Conservation (phyloP, 768 basidiomycete species). For the Pleurotus sapidus region DNA sequence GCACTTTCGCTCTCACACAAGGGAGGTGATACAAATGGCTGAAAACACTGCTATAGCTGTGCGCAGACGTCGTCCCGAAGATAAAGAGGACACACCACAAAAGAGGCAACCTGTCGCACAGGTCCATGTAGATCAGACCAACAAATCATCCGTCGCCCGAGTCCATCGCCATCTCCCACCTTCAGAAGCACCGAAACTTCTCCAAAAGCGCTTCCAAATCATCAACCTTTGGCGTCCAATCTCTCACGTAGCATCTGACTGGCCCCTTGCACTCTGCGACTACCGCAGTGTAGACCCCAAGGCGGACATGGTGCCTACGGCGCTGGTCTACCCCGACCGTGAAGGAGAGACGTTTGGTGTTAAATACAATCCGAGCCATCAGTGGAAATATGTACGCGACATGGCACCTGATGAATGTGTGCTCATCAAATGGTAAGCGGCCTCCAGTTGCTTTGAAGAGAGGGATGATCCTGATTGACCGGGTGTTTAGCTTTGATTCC, state of each 20-base stretch:
- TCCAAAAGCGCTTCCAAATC: slow-evolving; percentile 51
- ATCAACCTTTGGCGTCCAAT: slow-evolving; percentile 65
- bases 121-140: slow-evolving; percentile 54
- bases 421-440: slow-evolving; percentile 50
- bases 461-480: background rate
- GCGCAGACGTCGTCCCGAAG: slow-evolving; percentile 40
- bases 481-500: slow-evolving; percentile 34
- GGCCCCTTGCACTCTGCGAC: slow-evolving; percentile 52
- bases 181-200: slow-evolving; percentile 37
- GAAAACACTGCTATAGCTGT: slow-evolving; percentile 27
- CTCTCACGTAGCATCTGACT: slow-evolving; percentile 40
- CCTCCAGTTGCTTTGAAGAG: background rate
- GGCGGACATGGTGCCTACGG: slow-evolving; percentile 40
- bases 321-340: slow-evolving; percentile 44
- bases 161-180: slow-evolving; percentile 50
- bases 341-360: slow-evolving; percentile 53
- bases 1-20: slow-evolving; percentile 14
- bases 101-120: slow-evolving; percentile 44
- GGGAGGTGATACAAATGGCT: background rate
- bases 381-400: slow-evolving; percentile 49
- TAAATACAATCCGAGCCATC: slow-evolving; percentile 41
- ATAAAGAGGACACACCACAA: slow-evolving; percentile 28
- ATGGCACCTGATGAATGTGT: slow-evolving; percentile 48
- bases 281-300: slow-evolving; percentile 39
- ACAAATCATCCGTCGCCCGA: slow-evolving; percentile 37